A percentile compares a stretch with the other conserved stretches of the same genome.
These are phyloP conservation scores for Myriosclerotinia curreyana DNA, from an alignment of 2,329 filamentous ascomycete genomes.

Conservation along the genomic window DNA sequence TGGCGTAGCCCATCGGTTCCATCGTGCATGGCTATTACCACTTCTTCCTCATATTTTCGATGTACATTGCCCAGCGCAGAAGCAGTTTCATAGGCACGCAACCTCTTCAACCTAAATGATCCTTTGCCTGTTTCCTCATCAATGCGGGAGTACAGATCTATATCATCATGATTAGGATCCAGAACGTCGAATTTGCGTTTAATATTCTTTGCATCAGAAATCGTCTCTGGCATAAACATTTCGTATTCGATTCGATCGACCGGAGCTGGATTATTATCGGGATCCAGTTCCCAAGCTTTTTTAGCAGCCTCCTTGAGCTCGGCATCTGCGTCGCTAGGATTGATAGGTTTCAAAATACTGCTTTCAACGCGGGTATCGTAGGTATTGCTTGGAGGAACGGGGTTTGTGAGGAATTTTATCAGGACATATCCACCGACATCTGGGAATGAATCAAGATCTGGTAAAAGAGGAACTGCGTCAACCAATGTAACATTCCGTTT, in stretches of 20 bases:
- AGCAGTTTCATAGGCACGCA: conserved; percentile 63
- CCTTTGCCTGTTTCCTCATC: conserved; percentile 44
- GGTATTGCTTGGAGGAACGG: conserved; percentile 50
- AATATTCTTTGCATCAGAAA: conserved; percentile 52
- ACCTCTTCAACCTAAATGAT: conserved; percentile 59
- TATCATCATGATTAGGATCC: conserved; percentile 53
- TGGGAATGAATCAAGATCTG: conserved; percentile 66
- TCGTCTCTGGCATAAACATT: conserved; percentile 57
- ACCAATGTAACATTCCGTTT: conserved; percentile 56
- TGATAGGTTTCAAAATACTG: conserved; percentile 59
- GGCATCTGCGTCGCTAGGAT: conserved; percentile 54
- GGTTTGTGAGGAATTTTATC: conserved; percentile 66
- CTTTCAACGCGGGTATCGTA: conserved; percentile 62
- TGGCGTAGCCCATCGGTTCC: conserved; percentile 50
- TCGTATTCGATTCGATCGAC: conserved; percentile 62
- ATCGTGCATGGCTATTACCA: conserved; percentile 58
- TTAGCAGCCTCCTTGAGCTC: conserved; percentile 47
- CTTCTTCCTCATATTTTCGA: conserved; percentile 62
- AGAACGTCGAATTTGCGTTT: conserved; percentile 58
- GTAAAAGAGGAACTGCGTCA: conserved; percentile 59
- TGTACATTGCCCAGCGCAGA: conserved; percentile 52
- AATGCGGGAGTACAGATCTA: conserved; percentile 53
- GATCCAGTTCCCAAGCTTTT: conserved; percentile 56
- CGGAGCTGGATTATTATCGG: conserved; percentile 53
- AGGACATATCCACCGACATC: conserved; percentile 68